Evolutionary conservation across 306 rosid genomes (phyloP).

Genomic region (Urtica urens): DNA sequence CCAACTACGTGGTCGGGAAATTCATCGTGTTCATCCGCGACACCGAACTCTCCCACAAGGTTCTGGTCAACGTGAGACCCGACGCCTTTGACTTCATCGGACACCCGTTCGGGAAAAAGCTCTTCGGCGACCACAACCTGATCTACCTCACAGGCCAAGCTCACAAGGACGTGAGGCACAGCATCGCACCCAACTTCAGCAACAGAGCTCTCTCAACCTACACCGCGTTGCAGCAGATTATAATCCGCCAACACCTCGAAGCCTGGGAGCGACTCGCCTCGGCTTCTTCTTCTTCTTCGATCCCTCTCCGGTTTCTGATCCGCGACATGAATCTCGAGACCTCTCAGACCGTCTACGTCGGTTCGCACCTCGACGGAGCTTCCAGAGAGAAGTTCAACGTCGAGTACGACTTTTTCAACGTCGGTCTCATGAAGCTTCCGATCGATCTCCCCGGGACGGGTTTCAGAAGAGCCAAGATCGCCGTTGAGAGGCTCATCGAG

Average conservation of each 20-base stretch:
- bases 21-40: conserved; percentile 74
- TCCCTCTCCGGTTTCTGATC: conserved; percentile 38
- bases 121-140: conserved; percentile 80
- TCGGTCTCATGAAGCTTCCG: conserved; percentile 72
- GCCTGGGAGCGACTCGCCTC: conserved; percentile 33
- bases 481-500: conserved; percentile 41
- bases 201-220: conserved; percentile 67
- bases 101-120: conserved; percentile 87
- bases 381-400: conserved; percentile 44
- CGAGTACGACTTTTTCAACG: conserved; percentile 66
- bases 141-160: conserved; percentile 76
- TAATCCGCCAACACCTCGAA: conserved; percentile 47
- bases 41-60: conserved; percentile 62
- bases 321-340: conserved; percentile 84
- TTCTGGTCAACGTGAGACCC: conserved; percentile 73
- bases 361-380: conserved; percentile 43
- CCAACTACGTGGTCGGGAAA: conserved; percentile 62
- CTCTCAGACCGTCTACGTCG: conserved; percentile 73
- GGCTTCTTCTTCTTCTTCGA: conserved; percentile 14
- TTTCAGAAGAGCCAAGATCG: conserved; percentile 70
- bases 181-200: conserved; percentile 73
- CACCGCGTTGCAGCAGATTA: conserved; percentile 62
- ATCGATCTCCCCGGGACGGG: conserved; percentile 67
- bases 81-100: conserved; percentile 65
- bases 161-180: conserved; percentile 80